Conservation (phyloP, 2,329 filamentous ascomycete species). For the Nigrograna mackinnonii region DNA sequence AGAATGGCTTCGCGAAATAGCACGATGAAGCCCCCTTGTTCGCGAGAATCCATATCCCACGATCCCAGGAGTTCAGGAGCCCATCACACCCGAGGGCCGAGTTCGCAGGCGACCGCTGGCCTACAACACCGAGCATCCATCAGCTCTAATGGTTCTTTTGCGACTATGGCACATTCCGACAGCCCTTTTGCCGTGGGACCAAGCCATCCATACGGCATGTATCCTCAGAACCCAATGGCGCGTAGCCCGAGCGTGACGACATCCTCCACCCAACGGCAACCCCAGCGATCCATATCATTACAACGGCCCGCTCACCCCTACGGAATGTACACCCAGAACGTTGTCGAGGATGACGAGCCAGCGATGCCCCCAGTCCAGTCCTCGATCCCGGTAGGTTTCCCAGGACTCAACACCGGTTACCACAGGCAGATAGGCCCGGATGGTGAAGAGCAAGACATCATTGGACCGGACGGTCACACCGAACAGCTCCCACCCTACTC, state of each 20-base stretch:
- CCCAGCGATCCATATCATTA: constrained; percentile 61
- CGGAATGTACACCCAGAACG: constrained; percentile 81
- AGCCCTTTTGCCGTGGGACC: constrained; percentile 75
- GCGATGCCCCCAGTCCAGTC: constrained; percentile 33
- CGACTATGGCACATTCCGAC: constrained; percentile 50
- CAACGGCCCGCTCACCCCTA: constrained; percentile 82
- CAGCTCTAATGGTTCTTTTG: constrained; percentile 46
- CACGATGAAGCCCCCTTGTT: constrained; percentile 35
- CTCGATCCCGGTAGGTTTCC: constrained; percentile 73
- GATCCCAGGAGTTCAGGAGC: constrained; percentile 21
- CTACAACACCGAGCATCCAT: constrained; percentile 39
- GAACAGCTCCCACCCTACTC: constrained; percentile 93
- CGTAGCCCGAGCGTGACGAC: constrained; percentile 71
- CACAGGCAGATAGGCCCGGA: constrained; percentile 75
- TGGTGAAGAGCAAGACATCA: constrained; percentile 85
- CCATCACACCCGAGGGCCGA: constrained; percentile 23
- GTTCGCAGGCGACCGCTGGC: constrained; percentile 27
- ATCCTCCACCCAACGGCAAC: constrained; percentile 66
- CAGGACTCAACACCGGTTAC: constrained; percentile 67
- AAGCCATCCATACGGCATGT: constrained; percentile 84
- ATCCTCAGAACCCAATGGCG: constrained; percentile 66
- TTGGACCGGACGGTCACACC: constrained; percentile 84
- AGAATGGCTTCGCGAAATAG: constrained; percentile 40
- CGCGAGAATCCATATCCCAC: constrained; percentile 18
- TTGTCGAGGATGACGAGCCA: constrained; percentile 57